Evolutionary conservation across 495 filamentous ascomycete species (phyloP).

Genomic region (Talaromyces ruber): DNA sequence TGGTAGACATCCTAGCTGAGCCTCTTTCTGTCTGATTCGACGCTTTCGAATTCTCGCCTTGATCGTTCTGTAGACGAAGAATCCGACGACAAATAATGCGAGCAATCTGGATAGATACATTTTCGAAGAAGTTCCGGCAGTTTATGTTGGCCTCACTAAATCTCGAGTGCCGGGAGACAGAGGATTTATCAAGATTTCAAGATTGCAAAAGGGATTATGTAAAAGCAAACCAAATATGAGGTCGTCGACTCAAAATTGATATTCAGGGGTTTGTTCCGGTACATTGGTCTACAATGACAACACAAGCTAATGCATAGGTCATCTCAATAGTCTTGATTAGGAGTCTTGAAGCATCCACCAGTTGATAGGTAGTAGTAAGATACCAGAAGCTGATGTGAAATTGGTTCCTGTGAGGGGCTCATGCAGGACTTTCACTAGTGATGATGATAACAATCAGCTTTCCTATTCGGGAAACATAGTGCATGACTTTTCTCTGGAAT

Average conservation of each 20-base stretch:
- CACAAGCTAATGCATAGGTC: background rate
- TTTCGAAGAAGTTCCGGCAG: background rate
- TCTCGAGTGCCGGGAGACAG: background rate
- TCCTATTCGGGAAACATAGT: background rate
- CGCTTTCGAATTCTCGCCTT: conserved; percentile 2
- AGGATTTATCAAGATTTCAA: no score
- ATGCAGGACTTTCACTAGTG: background rate
- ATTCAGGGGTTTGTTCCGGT: background rate
- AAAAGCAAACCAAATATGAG: background rate
- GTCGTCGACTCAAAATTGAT: background rate
- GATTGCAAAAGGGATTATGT: background rate
- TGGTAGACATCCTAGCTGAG: conserved; percentile 7
- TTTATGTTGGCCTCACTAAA: no score
- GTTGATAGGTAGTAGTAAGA: background rate
- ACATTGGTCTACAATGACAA: no score
- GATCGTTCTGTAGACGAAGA: conserved; percentile 1
- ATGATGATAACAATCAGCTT: background rate
- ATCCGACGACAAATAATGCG: background rate
- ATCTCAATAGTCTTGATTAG: background rate
- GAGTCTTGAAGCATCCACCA: background rate
- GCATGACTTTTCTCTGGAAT: background rate
- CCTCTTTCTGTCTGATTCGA: background rate
- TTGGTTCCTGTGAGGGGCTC: background rate
- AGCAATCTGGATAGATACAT: background rate
- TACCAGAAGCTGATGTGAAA: background rate